Evolutionary conservation across 1,139 yeast species (phyloP), one percentile per base, ranked within the genome.

Genomic region (Kodamaea derodonti): DNA sequence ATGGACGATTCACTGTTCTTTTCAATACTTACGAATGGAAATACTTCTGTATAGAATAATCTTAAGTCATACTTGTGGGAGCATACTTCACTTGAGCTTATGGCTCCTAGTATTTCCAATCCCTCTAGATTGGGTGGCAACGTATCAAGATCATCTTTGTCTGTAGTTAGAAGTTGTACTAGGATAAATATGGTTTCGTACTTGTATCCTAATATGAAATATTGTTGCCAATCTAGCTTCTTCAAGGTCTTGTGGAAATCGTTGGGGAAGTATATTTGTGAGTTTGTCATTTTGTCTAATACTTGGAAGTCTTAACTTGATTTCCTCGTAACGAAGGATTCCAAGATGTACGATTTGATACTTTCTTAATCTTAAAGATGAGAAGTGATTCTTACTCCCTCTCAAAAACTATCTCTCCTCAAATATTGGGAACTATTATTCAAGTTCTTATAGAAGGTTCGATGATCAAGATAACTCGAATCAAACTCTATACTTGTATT

Each of bases 351-450:
- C n/a, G n/a, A n/a, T n/a, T 5, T 16, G 33, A 11, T 17, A 25
- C 20, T 18, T 7, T 9, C 22, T 18, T 9, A 18, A 18, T 9
- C 9, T 18, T 18, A 18, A 18, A 18, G 6, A 18, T 18, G 22
- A 18, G n/a, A n/a, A n/a, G n/a, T n/a, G n/a, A n/a, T n/a, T n/a
- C n/a, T n/a, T n/a, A n/a, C n/a, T n/a, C n/a, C n/a, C n/a, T n/a
- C n/a, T n/a, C 62, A 48, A 37, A 65, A 60, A 36, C 73, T 67
- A 45, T 69, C 75, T 36, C 75, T 48, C 35, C 75, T 47, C 24
- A 68, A 49, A 42, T 62, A 68, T 42, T 65, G 74, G 2, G 72
- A 62, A 41, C 72, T 67, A 43, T 58, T 65, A 46, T 67, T 68
- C 36, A 65, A 51, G 38, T 57, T 60, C 35, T 54, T 52, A 47